Percentiles rank a stretch among this genome's conserved stretches.
These are phyloP conservation scores for Podospora fimiseda DNA, from an alignment of 495 filamentous ascomycete genomes.

Conservation along the genomic window DNA sequence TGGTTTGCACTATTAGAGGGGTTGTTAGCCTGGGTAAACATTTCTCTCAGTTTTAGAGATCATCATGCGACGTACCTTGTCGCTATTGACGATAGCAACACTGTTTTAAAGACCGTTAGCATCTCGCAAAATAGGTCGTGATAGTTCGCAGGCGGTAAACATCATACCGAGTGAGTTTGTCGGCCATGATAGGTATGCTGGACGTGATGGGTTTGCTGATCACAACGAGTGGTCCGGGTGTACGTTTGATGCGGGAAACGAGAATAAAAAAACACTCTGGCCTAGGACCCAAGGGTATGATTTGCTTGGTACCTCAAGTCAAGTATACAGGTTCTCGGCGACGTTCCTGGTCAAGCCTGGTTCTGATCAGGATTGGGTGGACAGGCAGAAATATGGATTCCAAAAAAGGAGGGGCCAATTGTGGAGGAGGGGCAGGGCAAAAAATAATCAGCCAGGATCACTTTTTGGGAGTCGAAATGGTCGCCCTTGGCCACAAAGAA, in stretches of 20 bases:
- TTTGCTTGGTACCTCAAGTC: not conserved
- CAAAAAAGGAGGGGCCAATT: slow-evolving; percentile 2
- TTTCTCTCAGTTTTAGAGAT: not conserved
- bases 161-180: slow-evolving; percentile 34
- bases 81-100: slow-evolving; percentile 93
- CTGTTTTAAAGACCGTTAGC: slow-evolving; percentile 39
- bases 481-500: not conserved
- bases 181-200: slow-evolving; percentile 27
- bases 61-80: slow-evolving; percentile 68
- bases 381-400: slow-evolving; percentile 1
- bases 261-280: no score
- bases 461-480: slow-evolving; percentile 4
- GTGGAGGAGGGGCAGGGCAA: slow-evolving; percentile 20
- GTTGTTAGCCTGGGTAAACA: slow-evolving; percentile 10
- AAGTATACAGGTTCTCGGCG: not conserved
- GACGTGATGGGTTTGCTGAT: not conserved
- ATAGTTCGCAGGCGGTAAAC: slow-evolving; percentile 1
- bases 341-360: not conserved
- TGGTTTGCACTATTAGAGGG: slow-evolving; percentile 75
- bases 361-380: slow-evolving; percentile 3
- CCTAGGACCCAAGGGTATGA: no score
- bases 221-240: no score
- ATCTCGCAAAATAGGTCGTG: slow-evolving; percentile 2
- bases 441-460: not conserved
- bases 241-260: no score